A percentile compares a stretch with the other conserved stretches of the same genome.
Evolutionary conservation across 495 filamentous ascomycete genomes (phyloP).

Genomic region (Penicillium argentinense): DNA sequence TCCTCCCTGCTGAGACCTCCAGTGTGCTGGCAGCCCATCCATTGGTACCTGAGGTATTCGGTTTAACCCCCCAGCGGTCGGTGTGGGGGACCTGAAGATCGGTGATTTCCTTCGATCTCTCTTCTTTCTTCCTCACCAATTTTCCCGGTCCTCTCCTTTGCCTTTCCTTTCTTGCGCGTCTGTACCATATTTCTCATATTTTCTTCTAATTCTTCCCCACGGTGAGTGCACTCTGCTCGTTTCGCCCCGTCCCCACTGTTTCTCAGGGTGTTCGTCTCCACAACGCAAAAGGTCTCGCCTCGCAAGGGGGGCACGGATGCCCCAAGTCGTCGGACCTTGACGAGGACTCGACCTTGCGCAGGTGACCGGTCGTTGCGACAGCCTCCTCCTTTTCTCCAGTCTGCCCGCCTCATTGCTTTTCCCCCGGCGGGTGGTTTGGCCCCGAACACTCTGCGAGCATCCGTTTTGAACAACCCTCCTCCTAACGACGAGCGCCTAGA

Average conservation of each 20-base stretch:
- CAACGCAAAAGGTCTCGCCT: conserved; percentile 25
- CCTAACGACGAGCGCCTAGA: conserved; percentile 13
- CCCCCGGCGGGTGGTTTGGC: neutral
- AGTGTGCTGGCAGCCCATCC: too few species aligned
- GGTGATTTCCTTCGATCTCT: conserved; percentile 13
- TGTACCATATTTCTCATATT: conserved; percentile 2
- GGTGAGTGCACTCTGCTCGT: too few species aligned
- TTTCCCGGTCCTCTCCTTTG: neutral
- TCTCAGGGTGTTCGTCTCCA: conserved; percentile 22
- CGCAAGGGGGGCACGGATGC: conserved; percentile 26
- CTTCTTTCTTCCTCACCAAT: conserved; percentile 11
- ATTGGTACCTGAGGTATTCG: too few species aligned
- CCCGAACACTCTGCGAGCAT: neutral
- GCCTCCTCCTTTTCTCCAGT: neutral
- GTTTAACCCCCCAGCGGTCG: too few species aligned
- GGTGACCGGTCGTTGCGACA: conserved; percentile 4
- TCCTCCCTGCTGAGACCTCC: too few species aligned
- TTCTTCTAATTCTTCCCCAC: neutral
- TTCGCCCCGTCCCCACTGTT: conserved; percentile 26
- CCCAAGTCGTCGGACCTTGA: conserved; percentile 15
- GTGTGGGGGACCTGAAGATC: too few species aligned
- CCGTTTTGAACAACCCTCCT: too few species aligned
- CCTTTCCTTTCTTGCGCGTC: neutral
- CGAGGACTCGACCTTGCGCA: conserved; percentile 4
- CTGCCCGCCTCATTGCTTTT: neutral